Conservation (phyloP, 2,329 filamentous ascomycete genomes). For the Pyricularia sp. region DNA sequence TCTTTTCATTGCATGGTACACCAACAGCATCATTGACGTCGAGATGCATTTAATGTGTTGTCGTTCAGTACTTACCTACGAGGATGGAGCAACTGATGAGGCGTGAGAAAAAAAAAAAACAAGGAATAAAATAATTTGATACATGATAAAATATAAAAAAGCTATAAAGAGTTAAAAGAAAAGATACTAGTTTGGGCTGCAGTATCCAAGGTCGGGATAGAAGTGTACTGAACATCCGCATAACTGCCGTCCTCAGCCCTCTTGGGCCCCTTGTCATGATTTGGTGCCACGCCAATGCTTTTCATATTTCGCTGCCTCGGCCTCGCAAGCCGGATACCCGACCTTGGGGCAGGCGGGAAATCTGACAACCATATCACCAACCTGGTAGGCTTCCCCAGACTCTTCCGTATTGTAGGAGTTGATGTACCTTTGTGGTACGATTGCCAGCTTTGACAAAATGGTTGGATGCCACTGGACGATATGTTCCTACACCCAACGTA, state of each 20-base stretch:
- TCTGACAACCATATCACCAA: conserved; percentile 74
- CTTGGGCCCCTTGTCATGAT: background rate
- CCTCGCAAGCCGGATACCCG: conserved; percentile 51
- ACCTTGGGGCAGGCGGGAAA: conserved; percentile 58
- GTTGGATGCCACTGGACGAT: conserved; percentile 96
- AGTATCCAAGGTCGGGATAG: background rate
- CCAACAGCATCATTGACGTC: background rate
- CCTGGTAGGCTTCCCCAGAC: conserved; percentile 54
- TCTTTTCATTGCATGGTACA: background rate
- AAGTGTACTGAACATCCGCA: background rate
- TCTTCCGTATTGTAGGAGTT: conserved; percentile 58
- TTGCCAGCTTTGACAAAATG: conserved; percentile 74
- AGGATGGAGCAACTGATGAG: background rate
- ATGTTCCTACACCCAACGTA: conserved; percentile 49
- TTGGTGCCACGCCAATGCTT: conserved; percentile 29
- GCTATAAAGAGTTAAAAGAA: background rate
- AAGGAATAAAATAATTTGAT: background rate
- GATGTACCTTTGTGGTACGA: conserved; percentile 75
- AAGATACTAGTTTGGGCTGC: background rate
- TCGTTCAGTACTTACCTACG: background rate
- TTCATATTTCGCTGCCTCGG: conserved; percentile 47
- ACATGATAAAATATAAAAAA: background rate
- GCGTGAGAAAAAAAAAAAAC: background rate
- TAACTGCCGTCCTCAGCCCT: background rate
- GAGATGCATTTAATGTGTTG: background rate